Conservation (phyloP, 441 rosid genomes). For the Gossypium gossypioides region DNA sequence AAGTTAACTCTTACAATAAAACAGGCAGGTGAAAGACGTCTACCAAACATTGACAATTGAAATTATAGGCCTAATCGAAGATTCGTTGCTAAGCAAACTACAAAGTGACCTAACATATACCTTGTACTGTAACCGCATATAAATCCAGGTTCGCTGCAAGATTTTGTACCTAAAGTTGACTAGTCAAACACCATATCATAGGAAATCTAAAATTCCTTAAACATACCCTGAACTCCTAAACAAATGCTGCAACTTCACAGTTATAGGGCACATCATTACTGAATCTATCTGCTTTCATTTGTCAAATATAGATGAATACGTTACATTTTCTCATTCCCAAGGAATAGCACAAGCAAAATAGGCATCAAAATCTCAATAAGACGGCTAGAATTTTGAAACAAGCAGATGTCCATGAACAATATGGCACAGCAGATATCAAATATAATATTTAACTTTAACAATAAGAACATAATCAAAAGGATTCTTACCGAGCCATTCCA, state of each 20-base stretch:
- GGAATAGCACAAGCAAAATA: not conserved
- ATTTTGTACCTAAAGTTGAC: not conserved
- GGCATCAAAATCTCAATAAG: not conserved
- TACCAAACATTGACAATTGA: not conserved
- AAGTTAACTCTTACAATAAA: not conserved
- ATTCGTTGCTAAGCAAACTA: not conserved
- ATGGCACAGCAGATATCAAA: not conserved
- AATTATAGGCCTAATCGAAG: not conserved
- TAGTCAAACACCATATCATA: not conserved
- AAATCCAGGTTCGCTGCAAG: not conserved
- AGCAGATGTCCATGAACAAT: not conserved
- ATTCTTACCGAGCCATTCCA: slow-evolving; percentile 92
- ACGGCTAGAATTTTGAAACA: not conserved
- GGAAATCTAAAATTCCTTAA: not conserved
- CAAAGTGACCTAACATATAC: not conserved
- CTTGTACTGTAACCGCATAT: not conserved
- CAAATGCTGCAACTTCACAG: not conserved
- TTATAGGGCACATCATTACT: not conserved
- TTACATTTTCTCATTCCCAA: not conserved
- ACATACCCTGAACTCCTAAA: not conserved
- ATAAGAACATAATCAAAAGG: not conserved
- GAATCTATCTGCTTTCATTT: not conserved
- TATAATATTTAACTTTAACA: not conserved
- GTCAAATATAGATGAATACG: not conserved
- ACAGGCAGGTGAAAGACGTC: not conserved